Conservation (phyloP, 495 filamentous ascomycete genomes). For the Aspergillus ellipticus region DNA sequence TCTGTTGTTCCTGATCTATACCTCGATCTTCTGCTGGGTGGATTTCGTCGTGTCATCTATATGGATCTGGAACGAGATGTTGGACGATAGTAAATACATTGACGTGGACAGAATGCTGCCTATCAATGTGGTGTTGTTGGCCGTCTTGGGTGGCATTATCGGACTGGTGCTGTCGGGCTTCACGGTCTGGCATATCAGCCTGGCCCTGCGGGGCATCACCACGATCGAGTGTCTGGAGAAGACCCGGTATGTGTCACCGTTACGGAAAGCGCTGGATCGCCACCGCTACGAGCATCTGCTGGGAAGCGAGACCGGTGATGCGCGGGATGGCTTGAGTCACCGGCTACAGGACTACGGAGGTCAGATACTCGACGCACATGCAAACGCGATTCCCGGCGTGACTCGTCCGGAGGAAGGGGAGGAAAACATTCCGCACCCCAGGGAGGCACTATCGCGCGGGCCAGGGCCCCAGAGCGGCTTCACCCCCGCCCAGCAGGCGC, state of each 20-base stretch:
- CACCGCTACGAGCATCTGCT: slow-evolving; percentile 46
- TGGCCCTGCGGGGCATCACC: slow-evolving; percentile 74
- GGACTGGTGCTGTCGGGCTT: slow-evolving; percentile 85
- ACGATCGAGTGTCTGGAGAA: slow-evolving; percentile 96
- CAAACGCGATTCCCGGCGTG: slow-evolving; percentile 76
- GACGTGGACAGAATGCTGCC: slow-evolving; percentile 77
- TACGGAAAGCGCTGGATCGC: slow-evolving; percentile 65
- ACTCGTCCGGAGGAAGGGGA: slow-evolving; percentile 79
- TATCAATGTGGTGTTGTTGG: slow-evolving; percentile 84
- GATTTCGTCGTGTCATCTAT: slow-evolving; percentile 65
- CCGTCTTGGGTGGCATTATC: slow-evolving; percentile 85
- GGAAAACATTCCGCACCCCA: slow-evolving; percentile 35
- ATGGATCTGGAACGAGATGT: slow-evolving; percentile 80
- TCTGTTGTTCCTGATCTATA: slow-evolving; percentile 89
- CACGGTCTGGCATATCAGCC: slow-evolving; percentile 85
- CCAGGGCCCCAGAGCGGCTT: slow-evolving; percentile 14
- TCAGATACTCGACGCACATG: slow-evolving; percentile 75
- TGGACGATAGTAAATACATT: slow-evolving; percentile 55
- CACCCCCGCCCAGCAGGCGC: slow-evolving; percentile 45
- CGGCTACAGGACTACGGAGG: slow-evolving; percentile 64
- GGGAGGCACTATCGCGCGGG: slow-evolving; percentile 20
- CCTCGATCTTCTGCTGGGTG: slow-evolving; percentile 78
- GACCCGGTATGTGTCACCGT: slow-evolving; percentile 81
- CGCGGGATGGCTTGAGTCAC: slow-evolving; percentile 56
- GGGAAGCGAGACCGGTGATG: slow-evolving; percentile 35